These are phyloP conservation scores for Ophiostoma piceae DNA, from an alignment of 2,329 filamentous ascomycete species.

Conservation along the genomic window DNA sequence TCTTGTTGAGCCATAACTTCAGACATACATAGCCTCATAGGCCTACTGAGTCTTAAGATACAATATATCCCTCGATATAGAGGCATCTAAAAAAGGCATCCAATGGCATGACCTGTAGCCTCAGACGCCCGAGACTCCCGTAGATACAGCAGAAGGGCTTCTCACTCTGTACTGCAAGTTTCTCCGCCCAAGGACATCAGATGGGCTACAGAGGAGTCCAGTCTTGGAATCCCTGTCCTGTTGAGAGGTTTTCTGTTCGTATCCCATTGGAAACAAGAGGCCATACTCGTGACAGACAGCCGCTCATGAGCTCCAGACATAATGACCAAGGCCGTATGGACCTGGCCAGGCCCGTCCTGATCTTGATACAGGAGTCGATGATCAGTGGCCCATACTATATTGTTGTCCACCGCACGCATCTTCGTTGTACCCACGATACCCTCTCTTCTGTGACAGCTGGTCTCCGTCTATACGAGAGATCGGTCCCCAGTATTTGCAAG, in stretches of 20 bases:
- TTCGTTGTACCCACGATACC: not conserved
- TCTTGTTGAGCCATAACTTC: not conserved
- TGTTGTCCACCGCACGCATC: not conserved
- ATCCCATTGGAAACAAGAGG: not conserved
- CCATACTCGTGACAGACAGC: not conserved
- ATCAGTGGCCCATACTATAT: not conserved
- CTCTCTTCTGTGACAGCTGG: not conserved
- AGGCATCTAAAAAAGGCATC: not conserved
- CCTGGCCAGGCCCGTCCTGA: not conserved
- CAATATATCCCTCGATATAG: not conserved
- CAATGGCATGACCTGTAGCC: not conserved
- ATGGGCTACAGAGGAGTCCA: not conserved
- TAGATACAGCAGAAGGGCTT: not conserved
- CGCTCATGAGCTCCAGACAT: not conserved
- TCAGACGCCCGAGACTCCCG: not conserved
- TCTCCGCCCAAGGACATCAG: too few relatives aligned
- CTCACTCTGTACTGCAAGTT: too few relatives aligned
- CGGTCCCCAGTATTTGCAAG: not conserved
- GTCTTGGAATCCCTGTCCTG: not conserved
- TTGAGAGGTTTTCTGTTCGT: not conserved
- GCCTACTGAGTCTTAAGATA: not conserved
- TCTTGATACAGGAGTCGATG: not conserved
- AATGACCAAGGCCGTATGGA: not conserved
- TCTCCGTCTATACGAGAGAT: constrained; percentile 2
- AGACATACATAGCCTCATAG: not conserved